Percentiles rank a stretch among this genome's conserved stretches.
Conservation (phyloP, 2,329 filamentous ascomycete genomes). For the Aureobasidium uvarum region DNA sequence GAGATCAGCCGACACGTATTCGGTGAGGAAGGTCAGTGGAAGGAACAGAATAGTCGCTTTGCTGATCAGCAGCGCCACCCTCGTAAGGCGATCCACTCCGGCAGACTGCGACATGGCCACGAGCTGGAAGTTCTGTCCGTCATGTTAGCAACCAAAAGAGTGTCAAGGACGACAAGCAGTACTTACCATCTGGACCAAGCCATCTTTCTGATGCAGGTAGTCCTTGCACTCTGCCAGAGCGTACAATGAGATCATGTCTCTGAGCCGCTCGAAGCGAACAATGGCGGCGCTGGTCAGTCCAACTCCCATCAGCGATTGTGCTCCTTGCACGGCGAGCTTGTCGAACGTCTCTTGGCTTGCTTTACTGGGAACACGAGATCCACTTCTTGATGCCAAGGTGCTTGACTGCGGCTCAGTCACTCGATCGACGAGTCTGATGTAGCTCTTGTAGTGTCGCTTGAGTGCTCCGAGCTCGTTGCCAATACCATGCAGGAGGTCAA, state of each 20-base stretch:
- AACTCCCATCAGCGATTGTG: constrained; percentile 46
- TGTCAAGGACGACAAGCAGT: neutral
- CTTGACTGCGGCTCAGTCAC: constrained; percentile 51
- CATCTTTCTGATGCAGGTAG: constrained; percentile 67
- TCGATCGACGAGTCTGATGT: constrained; percentile 60
- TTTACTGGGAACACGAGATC: constrained; percentile 41
- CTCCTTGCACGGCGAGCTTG: constrained; percentile 11
- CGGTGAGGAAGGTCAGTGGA: constrained; percentile 71
- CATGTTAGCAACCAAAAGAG: constrained; percentile 28
- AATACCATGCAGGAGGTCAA: constrained; percentile 57
- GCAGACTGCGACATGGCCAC: constrained; percentile 73
- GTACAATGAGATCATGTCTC: constrained; percentile 59
- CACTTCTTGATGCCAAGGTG: constrained; percentile 45
- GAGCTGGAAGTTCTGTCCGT: constrained; percentile 68
- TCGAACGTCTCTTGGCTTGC: constrained; percentile 36
- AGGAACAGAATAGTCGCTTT: constrained; percentile 75
- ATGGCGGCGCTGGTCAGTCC: constrained; percentile 51
- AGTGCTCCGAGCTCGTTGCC: constrained; percentile 61
- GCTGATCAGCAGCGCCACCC: constrained; percentile 68
- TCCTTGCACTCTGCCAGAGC: constrained; percentile 62
- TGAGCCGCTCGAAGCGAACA: constrained; percentile 59
- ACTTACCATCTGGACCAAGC: constrained; percentile 64
- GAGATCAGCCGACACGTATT: constrained; percentile 67
- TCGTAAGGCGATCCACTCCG: constrained; percentile 67
- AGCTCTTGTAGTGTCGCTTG: constrained; percentile 60